Base-by-base conservation (phyloP, 441 rosid genomes). In the Corymbia citriodora region DNA sequence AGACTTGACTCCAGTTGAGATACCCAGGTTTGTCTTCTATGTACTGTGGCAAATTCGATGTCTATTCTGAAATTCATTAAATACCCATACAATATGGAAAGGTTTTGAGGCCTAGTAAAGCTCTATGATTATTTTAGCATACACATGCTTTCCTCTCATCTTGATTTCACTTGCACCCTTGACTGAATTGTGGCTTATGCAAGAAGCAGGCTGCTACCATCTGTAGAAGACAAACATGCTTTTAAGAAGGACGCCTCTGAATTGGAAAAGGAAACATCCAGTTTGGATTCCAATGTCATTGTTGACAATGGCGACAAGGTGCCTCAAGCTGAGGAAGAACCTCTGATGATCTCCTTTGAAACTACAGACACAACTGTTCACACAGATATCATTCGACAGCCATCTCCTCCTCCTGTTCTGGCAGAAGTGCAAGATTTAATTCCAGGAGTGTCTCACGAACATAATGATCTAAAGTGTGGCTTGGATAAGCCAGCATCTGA, bases 331-430 rank as follows among this genome's bases (percentile, higher is more conserved):
- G 96, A 95, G 90, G 98, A 96, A 91, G 97, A 95, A 93, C 55
- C 89, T 82, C 90, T 96, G 53, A 94, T 98, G 99, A 98, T 98
- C 92, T 97, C 99, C 89, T 98, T 98, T 90, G 99, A 98, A 88
- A 93, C 95, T 92, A 83, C 93, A 82, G 99, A 96, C 93, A 91
- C 68, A 61, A 94, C 94, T 85, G 91, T 87, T 86, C 93, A 92
- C 61, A 91, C 92, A 68, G 94, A 91, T 82, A 83, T 96, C 72
- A 92, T 94, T 92, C 95, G 99, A 93, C 99, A 98, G 85, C 99
- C 99, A 89, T 96, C 98, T 93, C 98, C 99, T 90, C 99, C 99
- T 81, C 96, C 99, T 61, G 96, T 97, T 85, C 98, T 98, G 91
- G 97, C 99, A 57, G 98, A 96, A 95, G 98, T 98, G 87, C 98